phyloP scores from a whole-genome alignment of 2,329 filamentous ascomycete species.

The Huntiella omanensis region DNA sequence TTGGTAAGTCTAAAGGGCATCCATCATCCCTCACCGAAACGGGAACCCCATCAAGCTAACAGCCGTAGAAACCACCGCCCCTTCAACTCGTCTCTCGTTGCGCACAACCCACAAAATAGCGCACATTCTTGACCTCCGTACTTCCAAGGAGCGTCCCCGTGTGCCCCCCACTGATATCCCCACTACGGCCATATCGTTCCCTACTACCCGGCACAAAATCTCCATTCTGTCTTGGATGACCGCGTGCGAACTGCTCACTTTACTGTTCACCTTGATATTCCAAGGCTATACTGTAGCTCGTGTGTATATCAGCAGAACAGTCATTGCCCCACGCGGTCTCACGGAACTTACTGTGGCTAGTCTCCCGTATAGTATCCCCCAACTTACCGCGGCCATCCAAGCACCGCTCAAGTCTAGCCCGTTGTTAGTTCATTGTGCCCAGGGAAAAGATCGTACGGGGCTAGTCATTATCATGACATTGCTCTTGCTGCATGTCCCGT shows the following conservation, averaged over 20 bases:
- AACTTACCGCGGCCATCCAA: slow-evolving; percentile 30
- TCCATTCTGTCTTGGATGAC: slow-evolving; percentile 9
- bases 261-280: neutral
- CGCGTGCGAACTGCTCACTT: slow-evolving; percentile 5
- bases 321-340: slow-evolving; percentile 55
- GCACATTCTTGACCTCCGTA: slow-evolving; percentile 63
- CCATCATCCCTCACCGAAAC: slow-evolving; percentile 50
- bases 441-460: slow-evolving; percentile 68
- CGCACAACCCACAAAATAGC: slow-evolving; percentile 41
- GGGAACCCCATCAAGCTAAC: slow-evolving; percentile 13
- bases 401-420: slow-evolving; percentile 30
- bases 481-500: slow-evolving; percentile 39
- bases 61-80: slow-evolving; percentile 48
- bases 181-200: neutral
- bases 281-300: slow-evolving; percentile 54
- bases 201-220: slow-evolving; percentile 4
- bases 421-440: slow-evolving; percentile 62
- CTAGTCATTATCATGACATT: slow-evolving; percentile 50
- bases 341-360: slow-evolving; percentile 51
- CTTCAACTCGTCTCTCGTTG: slow-evolving; percentile 41
- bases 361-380: slow-evolving; percentile 44
- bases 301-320: slow-evolving; percentile 45
- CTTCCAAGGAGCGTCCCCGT: slow-evolving; percentile 17
- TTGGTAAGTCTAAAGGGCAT: slow-evolving; percentile 27
- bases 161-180: neutral